Base-by-base conservation (phyloP, 208 protist species). In the Wallacemonas sp. region DNA sequence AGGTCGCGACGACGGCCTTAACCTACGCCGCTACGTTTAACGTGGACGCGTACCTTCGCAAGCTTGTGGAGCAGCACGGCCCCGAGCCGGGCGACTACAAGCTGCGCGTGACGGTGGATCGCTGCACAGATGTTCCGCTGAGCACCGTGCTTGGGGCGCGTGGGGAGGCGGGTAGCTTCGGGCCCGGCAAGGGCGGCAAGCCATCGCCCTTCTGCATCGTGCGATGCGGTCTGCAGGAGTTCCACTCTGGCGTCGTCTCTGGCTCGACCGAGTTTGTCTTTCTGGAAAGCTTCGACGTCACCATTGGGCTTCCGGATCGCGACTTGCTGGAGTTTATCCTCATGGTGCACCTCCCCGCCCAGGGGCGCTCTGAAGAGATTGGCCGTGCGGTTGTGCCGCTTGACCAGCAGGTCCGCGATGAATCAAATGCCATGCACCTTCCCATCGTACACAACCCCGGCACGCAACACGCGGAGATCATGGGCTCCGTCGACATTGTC, bases 291-390 rank as follows among this genome's bases (percentile, higher is more conserved):
- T 91, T 92, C 76, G 60, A 86, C 54, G 48, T 93, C 36, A 41
- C 14, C 21, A 70, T 95, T 44, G 83, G 85, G 19, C 56, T 93
- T 30, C 90, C 90, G 8, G 74, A 81, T 27, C 68, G 70, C n/a
- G 87, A 95, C 29, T 65, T 77, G 63, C 62, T 93, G 44, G 68
- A 86, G 62, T 44, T 95, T 5, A 85, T 90, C 30, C 21, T 92
- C 8, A 72, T 88, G 62, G 54, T 76, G 34, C 78, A 74, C 61
- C 54, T 49, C 36, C 38, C 70, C 0, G 46, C 72, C 17, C 68
- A 66, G 26, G 67, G 38, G 29, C 39, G 70, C 5, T 58, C 52
- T 17, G 52, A 58, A 39, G 87, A 91, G 57, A 33, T 90, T 2
- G 87, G 85, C 24, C 79, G 85, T 52, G 90, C 84, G 19, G 65